A percentile compares a stretch with the other conserved stretches of the same genome.
Evolutionary conservation across 2,329 filamentous ascomycete species (phyloP).

Genomic region (Clonostachys sp.): DNA sequence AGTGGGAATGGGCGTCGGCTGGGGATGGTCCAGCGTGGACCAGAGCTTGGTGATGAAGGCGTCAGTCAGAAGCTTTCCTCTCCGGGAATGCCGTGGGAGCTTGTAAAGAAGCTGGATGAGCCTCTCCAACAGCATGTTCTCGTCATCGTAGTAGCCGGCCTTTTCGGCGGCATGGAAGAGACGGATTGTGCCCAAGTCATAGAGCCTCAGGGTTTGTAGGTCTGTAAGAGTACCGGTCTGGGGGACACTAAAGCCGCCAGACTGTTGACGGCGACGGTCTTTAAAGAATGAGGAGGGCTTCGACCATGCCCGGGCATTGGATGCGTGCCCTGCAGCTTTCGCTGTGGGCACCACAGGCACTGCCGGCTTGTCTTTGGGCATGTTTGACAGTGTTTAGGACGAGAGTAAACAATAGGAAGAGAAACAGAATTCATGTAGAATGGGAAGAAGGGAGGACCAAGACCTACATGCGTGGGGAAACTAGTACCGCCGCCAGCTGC

Average conservation of each 20-base stretch:
- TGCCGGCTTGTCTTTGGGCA: neutral
- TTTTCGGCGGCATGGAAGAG: neutral
- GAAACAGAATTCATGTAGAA: too few species aligned
- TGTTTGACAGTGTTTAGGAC: neutral
- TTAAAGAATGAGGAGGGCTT: neutral
- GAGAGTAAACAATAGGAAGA: too few species aligned
- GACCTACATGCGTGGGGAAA: too few species aligned
- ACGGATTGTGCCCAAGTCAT: neutral
- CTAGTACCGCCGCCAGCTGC: too few species aligned
- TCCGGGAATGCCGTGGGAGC: slow-evolving; percentile 57
- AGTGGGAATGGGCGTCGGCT: slow-evolving; percentile 37
- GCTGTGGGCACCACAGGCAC: neutral
- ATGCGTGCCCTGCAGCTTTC: neutral
- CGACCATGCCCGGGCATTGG: neutral
- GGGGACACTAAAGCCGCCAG: neutral
- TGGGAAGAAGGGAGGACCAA: too few species aligned
- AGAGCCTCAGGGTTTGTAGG: neutral
- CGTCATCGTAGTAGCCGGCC: slow-evolving; percentile 52
- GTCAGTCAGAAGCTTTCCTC: slow-evolving; percentile 59
- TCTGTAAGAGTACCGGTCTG: neutral
- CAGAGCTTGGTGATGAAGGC: slow-evolving; percentile 65
- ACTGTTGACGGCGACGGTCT: neutral
- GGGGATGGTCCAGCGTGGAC: slow-evolving; percentile 68
- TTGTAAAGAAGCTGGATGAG: slow-evolving; percentile 66
- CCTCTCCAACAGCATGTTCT: slow-evolving; percentile 72